Conservation (phyloP, 495 filamentous ascomycete species). For the Aspergillus haitiensis region DNA sequence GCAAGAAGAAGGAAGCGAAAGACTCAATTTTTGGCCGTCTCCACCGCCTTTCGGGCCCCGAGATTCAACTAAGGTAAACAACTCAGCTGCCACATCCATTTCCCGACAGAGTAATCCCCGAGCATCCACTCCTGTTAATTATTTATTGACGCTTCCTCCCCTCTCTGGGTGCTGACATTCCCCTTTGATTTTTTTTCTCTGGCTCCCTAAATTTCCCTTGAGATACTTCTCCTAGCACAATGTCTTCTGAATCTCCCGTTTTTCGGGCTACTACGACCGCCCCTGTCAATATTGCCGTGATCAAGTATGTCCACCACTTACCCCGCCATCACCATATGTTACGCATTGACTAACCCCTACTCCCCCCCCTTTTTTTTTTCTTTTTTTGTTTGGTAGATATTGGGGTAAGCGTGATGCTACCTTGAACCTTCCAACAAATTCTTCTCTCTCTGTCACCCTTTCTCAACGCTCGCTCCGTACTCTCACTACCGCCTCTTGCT, state of each 20-base stretch:
- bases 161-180: conserved; percentile 5
- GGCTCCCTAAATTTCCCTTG: conserved; percentile 4
- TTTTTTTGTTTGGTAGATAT: conserved; percentile 57
- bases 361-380: background rate
- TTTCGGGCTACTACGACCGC: conserved; percentile 94
- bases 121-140: background rate
- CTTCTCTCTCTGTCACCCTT: conserved; percentile 92
- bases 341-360: conserved; percentile 28
- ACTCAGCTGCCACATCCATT: background rate
- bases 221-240: conserved; percentile 26
- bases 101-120: conserved; percentile 12
- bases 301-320: conserved; percentile 66
- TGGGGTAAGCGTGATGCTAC: conserved; percentile 95
- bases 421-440: conserved; percentile 96
- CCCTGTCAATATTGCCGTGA: conserved; percentile 98
- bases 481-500: conserved; percentile 94
- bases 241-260: conserved; percentile 52
- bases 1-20: conserved; percentile 16
- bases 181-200: conserved; percentile 1
- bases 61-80: background rate
- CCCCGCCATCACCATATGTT: conserved; percentile 22
- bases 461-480: conserved; percentile 92
- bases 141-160: conserved; percentile 8
- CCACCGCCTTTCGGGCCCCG: conserved; percentile 21
- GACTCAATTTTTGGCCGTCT: conserved; percentile 9